These are phyloP conservation scores for Scortechinia acanthostroma DNA, from an alignment of 2,329 filamentous ascomycete species.

Conservation along the genomic window DNA sequence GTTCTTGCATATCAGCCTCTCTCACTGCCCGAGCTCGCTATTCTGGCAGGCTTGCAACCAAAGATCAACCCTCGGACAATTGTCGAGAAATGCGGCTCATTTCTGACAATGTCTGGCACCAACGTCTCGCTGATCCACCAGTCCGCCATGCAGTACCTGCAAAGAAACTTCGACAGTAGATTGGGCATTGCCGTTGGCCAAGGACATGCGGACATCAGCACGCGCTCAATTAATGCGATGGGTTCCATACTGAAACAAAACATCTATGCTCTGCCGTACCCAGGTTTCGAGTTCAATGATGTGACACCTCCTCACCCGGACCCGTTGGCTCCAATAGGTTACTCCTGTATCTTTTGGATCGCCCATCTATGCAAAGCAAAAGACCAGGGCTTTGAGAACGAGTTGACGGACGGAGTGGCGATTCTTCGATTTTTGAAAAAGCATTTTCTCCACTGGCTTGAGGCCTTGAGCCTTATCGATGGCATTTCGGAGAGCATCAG, in stretches of 20 bases:
- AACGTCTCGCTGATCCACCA: conserved; percentile 15
- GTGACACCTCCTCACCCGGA: neutral
- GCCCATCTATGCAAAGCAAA: too few relatives aligned
- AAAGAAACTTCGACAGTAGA: too few relatives aligned
- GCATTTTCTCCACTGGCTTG: too few relatives aligned
- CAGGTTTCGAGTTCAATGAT: neutral
- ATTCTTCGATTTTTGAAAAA: too few relatives aligned
- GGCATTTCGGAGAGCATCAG: too few relatives aligned
- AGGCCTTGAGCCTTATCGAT: too few relatives aligned
- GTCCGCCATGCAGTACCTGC: conserved; percentile 15
- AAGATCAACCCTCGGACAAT: too few relatives aligned
- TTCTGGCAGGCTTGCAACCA: neutral
- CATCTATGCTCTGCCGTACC: neutral
- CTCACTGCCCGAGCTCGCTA: neutral
- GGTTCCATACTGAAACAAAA: neutral
- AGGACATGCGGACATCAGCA: neutral
- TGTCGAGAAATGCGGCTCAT: conserved; percentile 18
- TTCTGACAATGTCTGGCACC: conserved; percentile 8
- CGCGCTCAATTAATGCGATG: neutral
- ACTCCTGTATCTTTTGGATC: neutral
- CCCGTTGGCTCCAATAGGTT: neutral
- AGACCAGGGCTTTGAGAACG: too few relatives aligned
- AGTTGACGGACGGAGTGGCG: too few relatives aligned
- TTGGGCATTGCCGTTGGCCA: too few relatives aligned
- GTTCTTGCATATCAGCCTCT: neutral